Evolutionary conservation across 306 rosid genomes (phyloP).

Genomic region (Nissolia schottii): DNA sequence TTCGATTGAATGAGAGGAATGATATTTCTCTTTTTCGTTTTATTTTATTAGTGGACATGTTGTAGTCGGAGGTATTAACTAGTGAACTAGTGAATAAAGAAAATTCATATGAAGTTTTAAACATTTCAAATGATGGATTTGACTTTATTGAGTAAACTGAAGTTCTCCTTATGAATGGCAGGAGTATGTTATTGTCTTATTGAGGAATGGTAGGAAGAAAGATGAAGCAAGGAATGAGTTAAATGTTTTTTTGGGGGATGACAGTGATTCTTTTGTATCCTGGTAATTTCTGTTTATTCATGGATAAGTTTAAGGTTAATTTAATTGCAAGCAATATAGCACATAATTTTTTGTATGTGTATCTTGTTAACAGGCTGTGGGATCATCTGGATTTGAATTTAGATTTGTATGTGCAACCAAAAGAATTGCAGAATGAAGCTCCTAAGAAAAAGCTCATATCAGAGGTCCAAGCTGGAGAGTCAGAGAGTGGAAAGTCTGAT

Average conservation of each 20-base stretch:
- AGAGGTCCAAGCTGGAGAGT: constrained; percentile 40
- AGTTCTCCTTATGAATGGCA: constrained; percentile 34
- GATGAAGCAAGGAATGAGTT: constrained; percentile 80
- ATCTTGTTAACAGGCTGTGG: constrained; percentile 74
- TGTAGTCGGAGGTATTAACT: not conserved
- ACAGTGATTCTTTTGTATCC: constrained; percentile 79
- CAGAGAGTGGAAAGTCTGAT: constrained; percentile 49
- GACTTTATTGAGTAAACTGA: constrained; percentile 13
- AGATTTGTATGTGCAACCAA: constrained; percentile 50
- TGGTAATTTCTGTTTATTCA: constrained; percentile 54
- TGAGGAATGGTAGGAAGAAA: constrained; percentile 86
- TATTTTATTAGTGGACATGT: not conserved
- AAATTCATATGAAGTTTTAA: not conserved
- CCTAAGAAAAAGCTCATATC: constrained; percentile 38
- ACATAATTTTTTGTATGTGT: not conserved
- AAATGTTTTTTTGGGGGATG: constrained; percentile 83
- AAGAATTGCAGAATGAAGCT: constrained; percentile 44
- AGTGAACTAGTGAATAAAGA: not conserved
- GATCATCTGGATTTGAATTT: constrained; percentile 73
- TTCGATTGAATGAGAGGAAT: not conserved
- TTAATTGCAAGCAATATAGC: not conserved
- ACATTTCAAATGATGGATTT: not conserved
- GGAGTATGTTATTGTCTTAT: constrained; percentile 90
- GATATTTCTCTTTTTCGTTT: not conserved
- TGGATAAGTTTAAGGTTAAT: not conserved